Conservation (phyloP, 2,329 filamentous ascomycete genomes). For the Colletotrichum camelliae region DNA sequence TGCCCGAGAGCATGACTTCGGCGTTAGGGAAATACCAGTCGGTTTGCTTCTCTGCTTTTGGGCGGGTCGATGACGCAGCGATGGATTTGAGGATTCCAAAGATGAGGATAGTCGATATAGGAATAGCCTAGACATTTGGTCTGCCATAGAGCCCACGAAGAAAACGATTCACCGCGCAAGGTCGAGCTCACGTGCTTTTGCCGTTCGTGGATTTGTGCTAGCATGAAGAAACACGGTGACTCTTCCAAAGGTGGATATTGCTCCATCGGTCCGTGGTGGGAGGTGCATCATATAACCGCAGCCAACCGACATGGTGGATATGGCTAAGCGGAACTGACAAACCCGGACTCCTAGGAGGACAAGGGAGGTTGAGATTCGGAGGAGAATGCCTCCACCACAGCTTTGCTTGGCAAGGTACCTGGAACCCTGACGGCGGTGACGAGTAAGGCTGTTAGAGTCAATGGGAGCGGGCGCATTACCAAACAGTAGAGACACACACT, state of each 20-base stretch:
- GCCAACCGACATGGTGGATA: slow-evolving; percentile 1
- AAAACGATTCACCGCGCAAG: background rate
- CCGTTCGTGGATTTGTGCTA: background rate
- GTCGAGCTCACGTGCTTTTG: background rate
- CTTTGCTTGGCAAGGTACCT: slow-evolving; percentile 15
- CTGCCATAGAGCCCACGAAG: background rate
- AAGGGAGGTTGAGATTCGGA: background rate
- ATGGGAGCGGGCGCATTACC: slow-evolving; percentile 15
- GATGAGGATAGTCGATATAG: background rate
- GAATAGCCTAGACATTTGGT: background rate
- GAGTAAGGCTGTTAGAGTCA: slow-evolving; percentile 9
- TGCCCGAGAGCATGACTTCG: slow-evolving; percentile 3
- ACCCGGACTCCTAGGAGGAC: background rate
- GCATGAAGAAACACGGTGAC: background rate
- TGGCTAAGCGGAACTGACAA: background rate
- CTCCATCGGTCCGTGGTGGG: background rate
- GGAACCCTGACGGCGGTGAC: slow-evolving; percentile 12
- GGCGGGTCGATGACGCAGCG: background rate
- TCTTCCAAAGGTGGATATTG: background rate
- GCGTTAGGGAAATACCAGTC: slow-evolving; percentile 21
- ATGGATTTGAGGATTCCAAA: background rate
- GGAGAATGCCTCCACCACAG: slow-evolving; percentile 10
- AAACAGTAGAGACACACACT: background rate
- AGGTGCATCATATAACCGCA: background rate
- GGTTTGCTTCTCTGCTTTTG: slow-evolving; percentile 21